Base-by-base conservation (phyloP, 78 protist species). In the Chrysochromulina tobinii region DNA sequence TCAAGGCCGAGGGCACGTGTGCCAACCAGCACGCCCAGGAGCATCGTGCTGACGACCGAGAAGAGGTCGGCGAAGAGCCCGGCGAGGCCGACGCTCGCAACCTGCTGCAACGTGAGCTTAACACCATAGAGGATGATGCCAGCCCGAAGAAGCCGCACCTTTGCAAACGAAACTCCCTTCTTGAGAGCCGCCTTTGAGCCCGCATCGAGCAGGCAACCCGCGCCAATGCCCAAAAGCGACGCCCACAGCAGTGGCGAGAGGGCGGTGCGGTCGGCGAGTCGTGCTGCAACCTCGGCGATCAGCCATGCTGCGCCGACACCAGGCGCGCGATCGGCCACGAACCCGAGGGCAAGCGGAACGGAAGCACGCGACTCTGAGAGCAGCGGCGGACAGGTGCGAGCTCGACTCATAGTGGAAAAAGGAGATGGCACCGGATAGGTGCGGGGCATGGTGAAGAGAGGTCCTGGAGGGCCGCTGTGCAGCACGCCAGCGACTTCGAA, bases 161-260 rank as follows among this genome's bases (percentile, higher is more conserved):
- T 85, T 9, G 77, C 77, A 48, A 85, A 85, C 7, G n/a, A 9
- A 25, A 85, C 48, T 2, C 89, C 89, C 2, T 27, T 0, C 1
- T 7, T 0, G 17, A 20, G 25, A n/a, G 7, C 25, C 53, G 53
- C 75, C 55, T 12, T 61, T 14, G 53, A 4, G 6, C 25, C 4
- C 87, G 18, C 23, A 7, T 77, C 68, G 27, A 85, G 14, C 27
- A 21, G 0, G 23, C 27, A 61, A 5, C 89, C 89, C n/a, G 27
- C 14, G 27, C 15, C 57, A 1, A 85, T 85, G 75, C 89, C 89
- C 21, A 58, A 3, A 1, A 50, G 48, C 15, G 89, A 21, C 7
- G 89, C 89, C 57, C 53, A 85, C 38, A 85, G 89, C 48, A 85
- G 17, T 59, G 89, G 89, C n/a, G 89, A 85, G 7, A 85, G 87